Percentiles rank a stretch among this genome's conserved stretches.
These are phyloP conservation scores for Retiboletus flavoniger DNA, from an alignment of 1,284 basidiomycete genomes.

Conservation along the genomic window DNA sequence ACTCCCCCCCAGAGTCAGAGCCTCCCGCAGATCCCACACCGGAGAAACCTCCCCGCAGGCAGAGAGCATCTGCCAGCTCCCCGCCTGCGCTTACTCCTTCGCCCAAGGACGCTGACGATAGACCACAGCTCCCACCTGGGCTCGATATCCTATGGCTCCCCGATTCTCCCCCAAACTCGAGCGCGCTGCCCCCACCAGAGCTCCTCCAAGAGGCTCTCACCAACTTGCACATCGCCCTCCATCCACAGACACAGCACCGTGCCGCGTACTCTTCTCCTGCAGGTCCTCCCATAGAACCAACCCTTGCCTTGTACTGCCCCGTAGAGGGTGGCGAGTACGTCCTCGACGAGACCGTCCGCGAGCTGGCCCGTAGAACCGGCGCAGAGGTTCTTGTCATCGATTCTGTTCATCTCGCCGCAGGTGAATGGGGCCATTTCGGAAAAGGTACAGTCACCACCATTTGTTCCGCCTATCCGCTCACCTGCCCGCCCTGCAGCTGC, in stretches of 20 bases:
- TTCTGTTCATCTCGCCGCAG: slow-evolving; percentile 76
- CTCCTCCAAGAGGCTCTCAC: slow-evolving; percentile 71
- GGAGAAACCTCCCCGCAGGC: slow-evolving; percentile 41
- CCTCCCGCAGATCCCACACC: slow-evolving; percentile 29
- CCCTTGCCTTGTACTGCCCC: slow-evolving; percentile 78
- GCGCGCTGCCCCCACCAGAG: slow-evolving; percentile 48
- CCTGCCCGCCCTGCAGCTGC: slow-evolving; percentile 45
- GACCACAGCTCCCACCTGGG: slow-evolving; percentile 49
- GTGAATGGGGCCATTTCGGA: slow-evolving; percentile 75
- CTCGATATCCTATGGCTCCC: slow-evolving; percentile 68
- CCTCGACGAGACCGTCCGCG: slow-evolving; percentile 72
- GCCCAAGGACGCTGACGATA: slow-evolving; percentile 40
- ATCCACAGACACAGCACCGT: slow-evolving; percentile 75
- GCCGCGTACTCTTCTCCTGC: slow-evolving; percentile 56
- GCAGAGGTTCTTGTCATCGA: slow-evolving; percentile 83
- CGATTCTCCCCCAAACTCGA: slow-evolving; percentile 29
- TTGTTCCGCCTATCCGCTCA: slow-evolving; percentile 11
- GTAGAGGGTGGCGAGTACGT: slow-evolving; percentile 83
- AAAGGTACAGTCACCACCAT: slow-evolving; percentile 47
- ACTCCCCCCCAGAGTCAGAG: slow-evolving; percentile 25
- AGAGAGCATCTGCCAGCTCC: slow-evolving; percentile 28
- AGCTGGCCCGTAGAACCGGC: slow-evolving; percentile 67
- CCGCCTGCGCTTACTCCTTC: slow-evolving; percentile 18
- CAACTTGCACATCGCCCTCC: slow-evolving; percentile 70
- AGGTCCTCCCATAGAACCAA: slow-evolving; percentile 64